phyloP scores from a whole-genome alignment of 179 eudicot species.

The Beta lomatogona region DNA sequence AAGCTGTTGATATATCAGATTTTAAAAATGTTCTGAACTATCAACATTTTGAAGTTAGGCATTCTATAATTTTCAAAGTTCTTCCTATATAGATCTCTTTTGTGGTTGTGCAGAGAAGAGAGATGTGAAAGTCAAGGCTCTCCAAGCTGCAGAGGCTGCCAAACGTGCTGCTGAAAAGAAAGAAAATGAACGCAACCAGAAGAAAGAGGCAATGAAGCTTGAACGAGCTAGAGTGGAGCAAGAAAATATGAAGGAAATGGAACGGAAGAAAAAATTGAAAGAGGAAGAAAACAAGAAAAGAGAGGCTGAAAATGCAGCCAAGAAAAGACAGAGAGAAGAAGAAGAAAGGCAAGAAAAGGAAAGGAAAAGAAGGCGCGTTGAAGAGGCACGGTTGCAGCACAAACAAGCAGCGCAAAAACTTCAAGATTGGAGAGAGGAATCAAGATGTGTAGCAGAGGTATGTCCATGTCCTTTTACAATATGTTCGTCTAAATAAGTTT shows the following conservation, averaged over 20 bases:
- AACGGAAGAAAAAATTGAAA: constrained; percentile 62
- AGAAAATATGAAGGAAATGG: constrained; percentile 68
- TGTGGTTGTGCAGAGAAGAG: constrained; percentile 59
- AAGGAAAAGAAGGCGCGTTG: constrained; percentile 70
- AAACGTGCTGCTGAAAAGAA: constrained; percentile 73
- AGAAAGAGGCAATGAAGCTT: constrained; percentile 79
- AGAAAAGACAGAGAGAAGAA: constrained; percentile 88
- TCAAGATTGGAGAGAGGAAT: constrained; percentile 48
- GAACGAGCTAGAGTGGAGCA: constrained; percentile 69
- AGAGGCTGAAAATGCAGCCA: constrained; percentile 69
- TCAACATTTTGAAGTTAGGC: neutral
- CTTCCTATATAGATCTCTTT: neutral
- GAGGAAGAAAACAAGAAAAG: constrained; percentile 74
- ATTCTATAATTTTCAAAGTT: neutral
- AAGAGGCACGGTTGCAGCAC: constrained; percentile 59
- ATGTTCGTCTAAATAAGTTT: neutral
- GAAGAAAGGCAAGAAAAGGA: constrained; percentile 77
- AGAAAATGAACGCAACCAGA: constrained; percentile 77
- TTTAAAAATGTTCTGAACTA: neutral
- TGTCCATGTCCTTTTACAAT: neutral
- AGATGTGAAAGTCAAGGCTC: constrained; percentile 88
- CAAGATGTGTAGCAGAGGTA: constrained; percentile 33
- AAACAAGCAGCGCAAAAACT: constrained; percentile 59
- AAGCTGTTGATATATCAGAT: neutral
- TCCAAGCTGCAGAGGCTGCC: constrained; percentile 93